Percentiles rank a stretch among this genome's conserved stretches.
phyloP scores from a whole-genome alignment of 805 yeast genomes.

The Candida boidinii region DNA sequence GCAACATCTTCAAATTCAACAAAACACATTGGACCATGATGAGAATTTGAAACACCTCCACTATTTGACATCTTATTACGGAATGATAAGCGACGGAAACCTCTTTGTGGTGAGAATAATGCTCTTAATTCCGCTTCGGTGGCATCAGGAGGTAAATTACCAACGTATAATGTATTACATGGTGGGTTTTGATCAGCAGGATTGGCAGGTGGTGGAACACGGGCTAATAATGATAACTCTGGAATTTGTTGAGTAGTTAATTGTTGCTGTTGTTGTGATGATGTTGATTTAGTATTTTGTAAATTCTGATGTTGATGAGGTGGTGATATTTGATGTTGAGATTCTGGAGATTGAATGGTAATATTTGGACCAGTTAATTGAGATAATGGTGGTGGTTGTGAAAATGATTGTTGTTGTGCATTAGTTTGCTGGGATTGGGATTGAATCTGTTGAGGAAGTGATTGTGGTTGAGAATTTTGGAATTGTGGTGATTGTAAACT shows the following conservation, averaged over 20 bases:
- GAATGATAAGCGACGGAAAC: slow-evolving; percentile 88
- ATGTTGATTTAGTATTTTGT: slow-evolving; percentile 1
- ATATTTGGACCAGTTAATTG: too few relatives aligned
- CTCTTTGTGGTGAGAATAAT: slow-evolving; percentile 80
- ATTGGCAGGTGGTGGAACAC: slow-evolving; percentile 88
- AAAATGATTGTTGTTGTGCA: too few relatives aligned
- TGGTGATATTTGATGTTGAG: slow-evolving; percentile 11
- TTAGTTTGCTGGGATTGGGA: too few relatives aligned
- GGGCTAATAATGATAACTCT: slow-evolving; percentile 63
- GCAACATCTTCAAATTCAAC: slow-evolving; percentile 97
- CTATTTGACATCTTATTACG: slow-evolving; percentile 50
- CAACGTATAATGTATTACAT: slow-evolving; percentile 93
- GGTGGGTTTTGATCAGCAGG: slow-evolving; percentile 99
- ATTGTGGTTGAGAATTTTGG: too few relatives aligned
- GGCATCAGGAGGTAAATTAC: slow-evolving; percentile 95
- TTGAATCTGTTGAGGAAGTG: too few relatives aligned
- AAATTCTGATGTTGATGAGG: slow-evolving; percentile 5
- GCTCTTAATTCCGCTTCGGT: slow-evolving; percentile 87
- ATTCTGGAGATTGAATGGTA: too few relatives aligned
- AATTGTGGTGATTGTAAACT: too few relatives aligned
- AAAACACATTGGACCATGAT: slow-evolving; percentile 98
- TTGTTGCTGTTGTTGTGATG: slow-evolving; percentile 14
- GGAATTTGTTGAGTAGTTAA: slow-evolving; percentile 29
- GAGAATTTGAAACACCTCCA: slow-evolving; percentile 20
- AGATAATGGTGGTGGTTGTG: too few relatives aligned